phyloP scores from a whole-genome alignment of 2,329 filamentous ascomycete genomes.

The Venturia effusa region DNA sequence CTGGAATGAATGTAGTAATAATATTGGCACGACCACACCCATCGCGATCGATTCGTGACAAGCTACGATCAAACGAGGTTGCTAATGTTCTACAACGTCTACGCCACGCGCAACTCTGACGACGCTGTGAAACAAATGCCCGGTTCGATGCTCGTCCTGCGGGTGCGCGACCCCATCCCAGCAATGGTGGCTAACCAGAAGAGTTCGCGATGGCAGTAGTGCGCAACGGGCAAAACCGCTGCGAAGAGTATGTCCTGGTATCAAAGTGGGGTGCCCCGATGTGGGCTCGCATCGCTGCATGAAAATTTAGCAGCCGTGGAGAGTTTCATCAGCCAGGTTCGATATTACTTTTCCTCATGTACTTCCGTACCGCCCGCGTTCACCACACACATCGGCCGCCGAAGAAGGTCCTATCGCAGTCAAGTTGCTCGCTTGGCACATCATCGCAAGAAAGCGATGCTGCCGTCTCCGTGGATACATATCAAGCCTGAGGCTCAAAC shows the following conservation, averaged over 20 bases:
- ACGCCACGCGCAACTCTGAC: neutral
- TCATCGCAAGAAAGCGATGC: too few relatives aligned
- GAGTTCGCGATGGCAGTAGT: neutral
- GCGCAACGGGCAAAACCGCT: neutral
- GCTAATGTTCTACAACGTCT: neutral
- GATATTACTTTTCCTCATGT: neutral
- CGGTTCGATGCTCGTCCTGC: neutral
- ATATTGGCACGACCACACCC: neutral
- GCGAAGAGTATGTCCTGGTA: neutral
- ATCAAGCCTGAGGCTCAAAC: neutral
- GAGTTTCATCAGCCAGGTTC: constrained; percentile 1
- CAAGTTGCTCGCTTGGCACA: neutral
- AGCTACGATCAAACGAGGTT: neutral
- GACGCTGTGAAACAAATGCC: neutral
- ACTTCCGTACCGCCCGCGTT: neutral
- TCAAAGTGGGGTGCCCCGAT: neutral
- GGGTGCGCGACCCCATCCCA: neutral
- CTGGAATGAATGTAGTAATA: neutral
- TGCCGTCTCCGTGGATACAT: too few relatives aligned
- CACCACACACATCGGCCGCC: neutral
- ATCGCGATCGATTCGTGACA: neutral
- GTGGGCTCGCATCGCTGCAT: neutral
- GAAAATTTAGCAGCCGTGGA: constrained; percentile 2
- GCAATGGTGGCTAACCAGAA: neutral
- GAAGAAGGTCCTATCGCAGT: neutral